phyloP scores from a whole-genome alignment of 192 early-diverging fungal genomes.

The Umbelopsis ramanniana region DNA sequence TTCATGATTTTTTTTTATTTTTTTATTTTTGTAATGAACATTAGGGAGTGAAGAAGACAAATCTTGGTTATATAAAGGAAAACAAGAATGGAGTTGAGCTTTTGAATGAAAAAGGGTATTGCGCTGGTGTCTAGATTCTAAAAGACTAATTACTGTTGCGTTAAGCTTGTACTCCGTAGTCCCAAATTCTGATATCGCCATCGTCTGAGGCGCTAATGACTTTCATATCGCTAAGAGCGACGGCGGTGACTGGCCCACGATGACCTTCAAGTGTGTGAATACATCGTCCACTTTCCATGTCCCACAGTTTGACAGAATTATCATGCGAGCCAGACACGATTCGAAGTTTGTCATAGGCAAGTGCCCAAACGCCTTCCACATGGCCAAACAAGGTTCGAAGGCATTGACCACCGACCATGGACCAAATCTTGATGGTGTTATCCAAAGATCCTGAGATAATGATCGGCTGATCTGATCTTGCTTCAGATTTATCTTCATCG shows the following conservation, averaged over 20 bases:
- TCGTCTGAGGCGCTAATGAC: slow-evolving; percentile 88
- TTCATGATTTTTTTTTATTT: background rate
- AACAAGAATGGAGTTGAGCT: slow-evolving; percentile 11
- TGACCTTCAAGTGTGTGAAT: slow-evolving; percentile 70
- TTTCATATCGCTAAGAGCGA: slow-evolving; percentile 85
- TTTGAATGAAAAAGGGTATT: background rate
- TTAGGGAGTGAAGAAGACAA: background rate
- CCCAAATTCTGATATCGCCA: slow-evolving; percentile 79
- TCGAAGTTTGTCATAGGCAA: slow-evolving; percentile 75
- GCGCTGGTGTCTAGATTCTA: background rate
- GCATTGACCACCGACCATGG: slow-evolving; percentile 77
- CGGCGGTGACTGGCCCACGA: slow-evolving; percentile 75
- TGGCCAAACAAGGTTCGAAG: slow-evolving; percentile 81
- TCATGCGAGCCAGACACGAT: slow-evolving; percentile 72
- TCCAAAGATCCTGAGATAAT: slow-evolving; percentile 90
- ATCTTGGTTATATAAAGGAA: too few species aligned
- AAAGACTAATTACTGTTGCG: background rate
- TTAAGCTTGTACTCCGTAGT: slow-evolving; percentile 63
- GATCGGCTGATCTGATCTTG: slow-evolving; percentile 35
- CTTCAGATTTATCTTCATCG: background rate
- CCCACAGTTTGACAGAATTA: slow-evolving; percentile 76
- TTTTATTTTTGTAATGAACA: background rate
- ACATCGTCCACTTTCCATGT: slow-evolving; percentile 69
- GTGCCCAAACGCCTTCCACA: slow-evolving; percentile 78
- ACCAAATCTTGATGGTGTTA: slow-evolving; percentile 89